Percentiles rank a stretch among this genome's conserved stretches.
phyloP scores from a whole-genome alignment of 805 yeast species.

The Lipomyces yamadae region DNA sequence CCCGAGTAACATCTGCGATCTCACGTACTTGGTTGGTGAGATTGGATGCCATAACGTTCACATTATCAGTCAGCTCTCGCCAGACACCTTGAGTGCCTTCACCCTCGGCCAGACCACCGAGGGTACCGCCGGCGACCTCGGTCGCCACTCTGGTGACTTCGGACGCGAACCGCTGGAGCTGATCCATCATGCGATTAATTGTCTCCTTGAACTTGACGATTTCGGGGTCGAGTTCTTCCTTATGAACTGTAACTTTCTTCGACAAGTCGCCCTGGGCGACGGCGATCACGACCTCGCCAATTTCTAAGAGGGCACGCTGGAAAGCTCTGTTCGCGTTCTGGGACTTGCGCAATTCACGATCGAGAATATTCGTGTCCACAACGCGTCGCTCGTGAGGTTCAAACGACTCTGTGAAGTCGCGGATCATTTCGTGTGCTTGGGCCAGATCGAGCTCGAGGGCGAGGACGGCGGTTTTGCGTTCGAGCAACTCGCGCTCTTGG shows the following conservation, averaged over 20 bases:
- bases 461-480: slow-evolving; percentile 27
- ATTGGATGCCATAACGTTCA: slow-evolving; percentile 87
- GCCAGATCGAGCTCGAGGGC: slow-evolving; percentile 36
- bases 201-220: slow-evolving; percentile 78
- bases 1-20: slow-evolving; percentile 86
- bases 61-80: slow-evolving; percentile 84
- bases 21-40: slow-evolving; percentile 87
- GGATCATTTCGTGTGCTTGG: slow-evolving; percentile 33
- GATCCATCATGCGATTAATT: slow-evolving; percentile 88
- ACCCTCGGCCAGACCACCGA: slow-evolving; percentile 87
- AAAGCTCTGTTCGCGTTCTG: slow-evolving; percentile 70
- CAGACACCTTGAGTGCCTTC: slow-evolving; percentile 88
- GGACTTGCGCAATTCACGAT: slow-evolving; percentile 48
- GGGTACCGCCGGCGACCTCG: slow-evolving; percentile 86
- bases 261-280: slow-evolving; percentile 89
- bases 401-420: slow-evolving; percentile 31
- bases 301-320: slow-evolving; percentile 65
- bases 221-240: slow-evolving; percentile 76
- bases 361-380: slow-evolving; percentile 27
- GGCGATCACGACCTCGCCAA: slow-evolving; percentile 83
- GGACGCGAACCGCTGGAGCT: slow-evolving; percentile 75
- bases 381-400: slow-evolving; percentile 33
- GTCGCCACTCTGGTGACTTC: slow-evolving; percentile 87
- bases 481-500: slow-evolving; percentile 31
- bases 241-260: slow-evolving; percentile 75